Evolutionary conservation across 441 rosid genomes (phyloP).

Genomic region (Gossypium davidsonii): DNA sequence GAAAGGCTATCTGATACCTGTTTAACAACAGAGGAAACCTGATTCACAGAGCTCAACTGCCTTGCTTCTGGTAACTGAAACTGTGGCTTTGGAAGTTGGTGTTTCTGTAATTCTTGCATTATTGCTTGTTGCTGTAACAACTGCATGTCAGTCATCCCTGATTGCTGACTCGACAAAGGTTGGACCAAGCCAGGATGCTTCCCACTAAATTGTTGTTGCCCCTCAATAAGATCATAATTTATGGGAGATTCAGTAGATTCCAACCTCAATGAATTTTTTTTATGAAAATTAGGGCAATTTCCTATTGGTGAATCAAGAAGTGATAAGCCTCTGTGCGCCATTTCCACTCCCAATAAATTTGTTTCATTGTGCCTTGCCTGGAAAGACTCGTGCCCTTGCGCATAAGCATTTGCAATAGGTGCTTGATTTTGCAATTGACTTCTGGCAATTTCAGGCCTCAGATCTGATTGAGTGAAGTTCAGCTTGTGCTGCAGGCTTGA

Average conservation of each 20-base stretch:
- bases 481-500: constrained; percentile 42
- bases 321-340: constrained; percentile 47
- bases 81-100: constrained; percentile 52
- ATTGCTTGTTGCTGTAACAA: constrained; percentile 59
- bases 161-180: constrained; percentile 56
- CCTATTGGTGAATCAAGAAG: constrained; percentile 36
- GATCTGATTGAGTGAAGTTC: constrained; percentile 42
- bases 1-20: constrained; percentile 40
- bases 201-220: constrained; percentile 49
- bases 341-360: constrained; percentile 47
- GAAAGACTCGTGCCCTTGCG: constrained; percentile 42
- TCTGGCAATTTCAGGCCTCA: constrained; percentile 45
- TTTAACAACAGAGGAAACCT: constrained; percentile 39
- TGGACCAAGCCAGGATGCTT: constrained; percentile 58
- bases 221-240: constrained; percentile 63
- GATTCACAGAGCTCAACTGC: constrained; percentile 43
- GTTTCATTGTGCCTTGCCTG: constrained; percentile 50
- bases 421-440: constrained; percentile 39
- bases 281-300: constrained; percentile 43
- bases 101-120: constrained; percentile 68
- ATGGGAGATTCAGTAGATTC: constrained; percentile 65
- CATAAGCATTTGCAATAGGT: constrained; percentile 48
- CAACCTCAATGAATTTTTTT: constrained; percentile 38
- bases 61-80: constrained; percentile 45
- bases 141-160: constrained; percentile 67